phyloP scores from a whole-genome alignment of 2,329 filamentous ascomycete genomes.

The Metarhizium brunneum region DNA sequence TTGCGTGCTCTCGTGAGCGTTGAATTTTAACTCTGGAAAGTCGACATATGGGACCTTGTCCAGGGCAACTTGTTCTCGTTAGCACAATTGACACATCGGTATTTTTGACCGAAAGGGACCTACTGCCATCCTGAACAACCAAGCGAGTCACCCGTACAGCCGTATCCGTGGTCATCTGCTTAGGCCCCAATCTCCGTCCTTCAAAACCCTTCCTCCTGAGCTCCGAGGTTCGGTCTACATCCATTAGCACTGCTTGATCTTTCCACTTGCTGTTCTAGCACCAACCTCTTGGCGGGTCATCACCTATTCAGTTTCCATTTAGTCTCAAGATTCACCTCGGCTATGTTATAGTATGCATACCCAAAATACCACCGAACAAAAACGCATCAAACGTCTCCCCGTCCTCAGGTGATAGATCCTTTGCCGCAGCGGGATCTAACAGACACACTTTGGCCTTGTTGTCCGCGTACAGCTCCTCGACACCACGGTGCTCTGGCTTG shows the following conservation, averaged over 20 bases:
- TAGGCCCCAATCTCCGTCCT: slow-evolving; percentile 76
- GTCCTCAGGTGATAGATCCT: slow-evolving; percentile 78
- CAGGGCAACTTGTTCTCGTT: slow-evolving; percentile 51
- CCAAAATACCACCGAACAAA: slow-evolving; percentile 90
- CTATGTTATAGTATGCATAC: slow-evolving; percentile 35
- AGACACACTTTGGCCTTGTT: slow-evolving; percentile 75
- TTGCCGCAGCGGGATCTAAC: slow-evolving; percentile 73
- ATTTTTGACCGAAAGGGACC: slow-evolving; percentile 14
- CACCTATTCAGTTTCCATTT: slow-evolving; percentile 44
- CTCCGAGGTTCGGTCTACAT: slow-evolving; percentile 86
- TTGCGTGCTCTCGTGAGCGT: slow-evolving; percentile 85
- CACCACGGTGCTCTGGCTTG: slow-evolving; percentile 63
- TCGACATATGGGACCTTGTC: slow-evolving; percentile 76
- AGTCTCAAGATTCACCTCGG: background rate
- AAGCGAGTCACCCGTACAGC: slow-evolving; percentile 89
- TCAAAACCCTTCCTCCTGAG: slow-evolving; percentile 87
- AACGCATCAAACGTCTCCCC: slow-evolving; percentile 80
- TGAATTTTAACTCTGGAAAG: slow-evolving; percentile 81
- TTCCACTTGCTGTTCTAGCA: slow-evolving; percentile 6
- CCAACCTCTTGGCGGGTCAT: slow-evolving; percentile 85
- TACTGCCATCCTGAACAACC: slow-evolving; percentile 76
- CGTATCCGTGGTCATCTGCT: slow-evolving; percentile 98
- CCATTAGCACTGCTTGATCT: background rate
- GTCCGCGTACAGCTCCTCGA: slow-evolving; percentile 71
- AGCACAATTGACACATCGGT: background rate